Base-by-base conservation (phyloP, 2,329 filamentous ascomycete species). In the Neofusicoccum kwambonambiense region DNA sequence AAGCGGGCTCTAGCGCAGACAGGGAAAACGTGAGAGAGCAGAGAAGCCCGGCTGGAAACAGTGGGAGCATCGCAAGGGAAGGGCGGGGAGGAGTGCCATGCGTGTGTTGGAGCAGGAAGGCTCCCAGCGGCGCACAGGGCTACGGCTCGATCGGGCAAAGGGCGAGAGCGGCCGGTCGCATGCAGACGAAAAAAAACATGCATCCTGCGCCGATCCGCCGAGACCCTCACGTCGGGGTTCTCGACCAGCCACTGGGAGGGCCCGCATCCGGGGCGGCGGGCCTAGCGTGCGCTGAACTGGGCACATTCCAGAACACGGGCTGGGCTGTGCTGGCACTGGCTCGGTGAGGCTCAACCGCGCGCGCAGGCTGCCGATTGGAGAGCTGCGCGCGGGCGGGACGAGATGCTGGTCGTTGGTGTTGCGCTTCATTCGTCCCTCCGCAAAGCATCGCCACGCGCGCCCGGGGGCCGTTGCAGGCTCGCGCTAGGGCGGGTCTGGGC, bases 261-360 rank as follows among this genome's bases (percentile, higher is more conserved):
- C 41, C 54, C 54, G 54, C 27, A 58, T 45, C 56, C 56, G 41
- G 42, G 56, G 56, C 17, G 6, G 39, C 42, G 56, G 56, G 41
- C 31, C 39, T n/a, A 15, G 41, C 19, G 27, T 31, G 4, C 0
- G 7, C 27, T 5, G 27, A 31, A 31, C 52, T 22, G 17, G 52
- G 39, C 54, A 6, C 13, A 47, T 60, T 60, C 56, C 42, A 60
- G 56, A 60, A 47, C 56, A 31, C 11, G 56, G 56, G 27, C 56
- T 60, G 41, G 41, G 19, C 39, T 34, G 19, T 11, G 37, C 13
- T 39, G 37, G 37, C 37, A 39, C 37, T 12, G 51, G 49, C 13
- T 7, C 9, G 3, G 56, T 60, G 56, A 60, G 56, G 56, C 56
- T 60, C 56, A 60, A 60, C 41, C 56, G 41, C 42, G 7, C 41